These are phyloP conservation scores for Dendrobium chrysotoxum DNA, from an alignment of 106 monocot genomes.

Conservation along the genomic window DNA sequence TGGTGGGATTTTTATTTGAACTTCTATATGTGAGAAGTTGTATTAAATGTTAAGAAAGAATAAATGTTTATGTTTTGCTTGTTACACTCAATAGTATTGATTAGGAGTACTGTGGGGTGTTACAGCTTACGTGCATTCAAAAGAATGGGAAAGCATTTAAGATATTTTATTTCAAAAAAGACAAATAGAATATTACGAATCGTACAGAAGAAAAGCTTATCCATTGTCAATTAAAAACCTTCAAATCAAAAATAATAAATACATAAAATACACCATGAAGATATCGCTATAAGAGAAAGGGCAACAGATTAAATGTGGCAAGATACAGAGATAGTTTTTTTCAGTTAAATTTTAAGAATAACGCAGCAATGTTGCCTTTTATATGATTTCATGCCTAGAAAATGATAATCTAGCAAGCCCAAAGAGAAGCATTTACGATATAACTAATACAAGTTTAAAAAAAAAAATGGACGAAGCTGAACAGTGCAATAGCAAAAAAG, in stretches of 20 bases:
- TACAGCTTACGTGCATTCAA: too few species aligned
- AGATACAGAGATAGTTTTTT: neutral
- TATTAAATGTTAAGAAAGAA: too few species aligned
- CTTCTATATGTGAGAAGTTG: too few species aligned
- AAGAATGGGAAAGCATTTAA: too few species aligned
- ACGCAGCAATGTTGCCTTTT: neutral
- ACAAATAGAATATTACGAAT: neutral
- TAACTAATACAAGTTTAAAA: neutral
- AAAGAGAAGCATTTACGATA: neutral
- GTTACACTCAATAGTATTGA: too few species aligned
- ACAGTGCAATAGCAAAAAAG: neutral
- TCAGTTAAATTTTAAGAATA: neutral
- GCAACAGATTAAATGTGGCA: neutral
- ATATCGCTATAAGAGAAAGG: neutral
- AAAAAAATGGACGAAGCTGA: neutral
- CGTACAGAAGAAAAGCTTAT: neutral
- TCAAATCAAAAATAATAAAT: neutral
- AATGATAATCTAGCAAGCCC: neutral
- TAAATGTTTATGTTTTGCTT: too few species aligned
- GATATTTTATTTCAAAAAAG: neutral
- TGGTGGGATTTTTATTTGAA: too few species aligned
- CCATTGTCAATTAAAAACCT: neutral
- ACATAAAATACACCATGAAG: neutral
- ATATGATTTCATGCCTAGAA: neutral
- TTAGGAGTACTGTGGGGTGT: too few species aligned